Conservation (phyloP, 768 basidiomycete species). For the Xerocomellus dryophilus region DNA sequence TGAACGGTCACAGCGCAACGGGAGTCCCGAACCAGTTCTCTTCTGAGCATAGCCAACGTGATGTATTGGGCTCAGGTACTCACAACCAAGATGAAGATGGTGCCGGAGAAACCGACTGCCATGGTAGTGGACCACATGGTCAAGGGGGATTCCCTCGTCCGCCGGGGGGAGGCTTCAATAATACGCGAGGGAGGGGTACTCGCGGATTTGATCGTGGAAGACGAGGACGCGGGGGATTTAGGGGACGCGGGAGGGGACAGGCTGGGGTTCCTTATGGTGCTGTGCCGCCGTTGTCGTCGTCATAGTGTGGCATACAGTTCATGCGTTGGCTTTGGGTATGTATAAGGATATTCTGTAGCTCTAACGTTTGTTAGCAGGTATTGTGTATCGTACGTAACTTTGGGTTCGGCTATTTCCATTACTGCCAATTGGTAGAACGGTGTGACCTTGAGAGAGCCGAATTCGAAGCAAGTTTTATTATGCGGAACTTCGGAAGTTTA, state of each 20-base stretch:
- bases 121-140: slow-evolving; percentile 28
- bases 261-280: slow-evolving; percentile 3
- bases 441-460: too few relatives aligned
- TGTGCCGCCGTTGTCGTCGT: slow-evolving; percentile 4
- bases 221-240: slow-evolving; percentile 29
- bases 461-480: too few relatives aligned
- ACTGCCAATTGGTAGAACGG: too few relatives aligned
- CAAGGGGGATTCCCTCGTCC: slow-evolving; percentile 27
- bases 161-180: slow-evolving; percentile 22
- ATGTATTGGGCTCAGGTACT: not conserved
- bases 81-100: slow-evolving; percentile 5
- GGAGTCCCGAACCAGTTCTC: not conserved
- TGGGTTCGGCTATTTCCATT: too few relatives aligned
- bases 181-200: slow-evolving; percentile 30
- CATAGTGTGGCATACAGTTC: not conserved
- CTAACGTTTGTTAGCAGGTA: not conserved
- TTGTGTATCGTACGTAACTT: not conserved
- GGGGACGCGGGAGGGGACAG: slow-evolving; percentile 33
- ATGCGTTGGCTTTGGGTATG: not conserved
- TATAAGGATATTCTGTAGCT: slow-evolving; percentile 4
- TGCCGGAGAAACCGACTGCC: not conserved
- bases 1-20: slow-evolving; percentile 7
- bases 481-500: too few relatives aligned
- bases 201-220: slow-evolving; percentile 33
- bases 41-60: not conserved